A percentile compares a stretch with the other conserved stretches of the same genome.
Evolutionary conservation across 176 grass and related monocot species (phyloP).

Genomic region (Ensete ventricosum): DNA sequence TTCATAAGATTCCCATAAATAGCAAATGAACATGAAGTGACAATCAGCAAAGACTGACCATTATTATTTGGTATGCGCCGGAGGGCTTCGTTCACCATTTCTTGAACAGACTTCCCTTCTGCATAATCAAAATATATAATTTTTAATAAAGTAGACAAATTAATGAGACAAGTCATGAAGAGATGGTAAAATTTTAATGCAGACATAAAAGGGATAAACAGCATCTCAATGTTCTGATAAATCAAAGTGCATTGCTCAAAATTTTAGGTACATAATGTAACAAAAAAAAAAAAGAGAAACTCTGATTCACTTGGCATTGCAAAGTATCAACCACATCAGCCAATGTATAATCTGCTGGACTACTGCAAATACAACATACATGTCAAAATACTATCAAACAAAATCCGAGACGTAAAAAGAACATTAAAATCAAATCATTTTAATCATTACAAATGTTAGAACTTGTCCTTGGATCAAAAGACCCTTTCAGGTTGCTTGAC

Average conservation of each 20-base stretch:
- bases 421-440: background rate
- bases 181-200: conserved; percentile 7
- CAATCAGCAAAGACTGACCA: conserved; percentile 39
- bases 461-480: too few species aligned
- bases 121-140: conserved; percentile 20
- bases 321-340: background rate
- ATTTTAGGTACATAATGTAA: too few species aligned
- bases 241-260: background rate
- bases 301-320: too few species aligned
- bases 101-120: conserved; percentile 96
- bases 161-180: background rate
- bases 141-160: conserved; percentile 6
- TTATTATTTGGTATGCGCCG: conserved; percentile 56
- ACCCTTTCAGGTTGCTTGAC: background rate
- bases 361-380: background rate
- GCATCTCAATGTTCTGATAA: background rate
- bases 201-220: background rate
- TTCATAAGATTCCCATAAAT: conserved; percentile 1
- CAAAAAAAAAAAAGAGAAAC: too few species aligned
- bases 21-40: conserved; percentile 3
- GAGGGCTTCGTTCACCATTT: conserved; percentile 94
- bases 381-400: background rate
- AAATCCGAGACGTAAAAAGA: background rate
- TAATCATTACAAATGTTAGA: too few species aligned
- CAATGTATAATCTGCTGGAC: background rate